A percentile compares a stretch with the other conserved stretches of the same genome.
Conservation (phyloP, 768 basidiomycete genomes). For the Brasilioporus rufonigricans region DNA sequence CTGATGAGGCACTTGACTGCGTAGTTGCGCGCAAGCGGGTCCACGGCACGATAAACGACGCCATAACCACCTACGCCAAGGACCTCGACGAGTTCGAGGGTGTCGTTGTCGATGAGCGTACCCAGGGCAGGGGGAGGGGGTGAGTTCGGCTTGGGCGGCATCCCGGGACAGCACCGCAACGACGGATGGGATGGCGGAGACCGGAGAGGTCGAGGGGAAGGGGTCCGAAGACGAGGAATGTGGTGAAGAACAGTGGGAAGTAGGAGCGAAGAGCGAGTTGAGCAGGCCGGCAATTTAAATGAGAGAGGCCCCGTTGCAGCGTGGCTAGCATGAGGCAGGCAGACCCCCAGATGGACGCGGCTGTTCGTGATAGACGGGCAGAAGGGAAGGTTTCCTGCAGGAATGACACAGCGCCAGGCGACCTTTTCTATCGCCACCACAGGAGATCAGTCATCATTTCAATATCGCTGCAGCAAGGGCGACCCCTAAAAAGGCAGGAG, state of each 20-base stretch:
- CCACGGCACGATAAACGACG: slow-evolving; percentile 88
- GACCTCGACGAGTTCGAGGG: slow-evolving; percentile 80
- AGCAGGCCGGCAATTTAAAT: slow-evolving; percentile 32
- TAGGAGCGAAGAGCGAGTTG: slow-evolving; percentile 24
- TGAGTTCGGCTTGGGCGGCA: slow-evolving; percentile 34
- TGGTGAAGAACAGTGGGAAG: slow-evolving; percentile 21
- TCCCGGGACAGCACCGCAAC: slow-evolving; percentile 21
- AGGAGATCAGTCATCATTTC: slow-evolving; percentile 34
- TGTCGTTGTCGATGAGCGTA: slow-evolving; percentile 77
- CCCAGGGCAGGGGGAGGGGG: slow-evolving; percentile 61
- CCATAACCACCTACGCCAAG: slow-evolving; percentile 95
- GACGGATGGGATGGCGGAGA: slow-evolving; percentile 15
- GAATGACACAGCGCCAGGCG: slow-evolving; percentile 19
- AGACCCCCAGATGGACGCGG: slow-evolving; percentile 29
- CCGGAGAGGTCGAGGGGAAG: slow-evolving; percentile 23
- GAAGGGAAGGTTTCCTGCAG: slow-evolving; percentile 27
- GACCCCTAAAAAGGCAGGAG: slow-evolving; percentile 28
- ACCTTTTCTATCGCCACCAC: slow-evolving; percentile 31
- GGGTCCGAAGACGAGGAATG: slow-evolving; percentile 24
- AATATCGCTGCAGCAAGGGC: slow-evolving; percentile 21
- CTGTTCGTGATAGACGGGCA: slow-evolving; percentile 33
- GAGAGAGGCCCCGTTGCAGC: slow-evolving; percentile 31
- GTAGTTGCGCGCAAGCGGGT: slow-evolving; percentile 54
- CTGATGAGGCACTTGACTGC: slow-evolving; percentile 91
- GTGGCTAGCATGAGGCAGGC: slow-evolving; percentile 37